phyloP scores from a whole-genome alignment of 345 rosid genomes.

The Salix dunnii region DNA sequence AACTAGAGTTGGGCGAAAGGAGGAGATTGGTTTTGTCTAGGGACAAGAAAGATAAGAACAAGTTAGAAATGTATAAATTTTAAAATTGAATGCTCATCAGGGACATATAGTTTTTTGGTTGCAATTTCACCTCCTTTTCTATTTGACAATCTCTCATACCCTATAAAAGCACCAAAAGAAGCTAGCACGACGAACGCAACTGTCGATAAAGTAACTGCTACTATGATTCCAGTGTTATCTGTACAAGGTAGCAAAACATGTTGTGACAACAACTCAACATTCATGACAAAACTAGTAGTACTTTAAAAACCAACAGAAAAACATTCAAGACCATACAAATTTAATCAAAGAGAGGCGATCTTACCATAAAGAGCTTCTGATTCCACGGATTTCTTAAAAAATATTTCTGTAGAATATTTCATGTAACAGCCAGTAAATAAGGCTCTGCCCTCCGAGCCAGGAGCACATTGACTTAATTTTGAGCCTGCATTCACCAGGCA shows the following conservation, averaged over 20 bases:
- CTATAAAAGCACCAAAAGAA: slow-evolving; percentile 42
- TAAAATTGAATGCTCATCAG: not conserved
- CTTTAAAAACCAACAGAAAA: not conserved
- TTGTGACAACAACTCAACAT: too few species aligned
- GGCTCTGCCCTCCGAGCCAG: slow-evolving; percentile 46
- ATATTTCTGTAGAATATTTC: slow-evolving; percentile 48
- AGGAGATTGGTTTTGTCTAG: slow-evolving; percentile 11
- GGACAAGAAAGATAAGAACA: not conserved
- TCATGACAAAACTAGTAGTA: not conserved
- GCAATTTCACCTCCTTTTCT: slow-evolving; percentile 25
- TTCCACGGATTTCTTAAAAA: slow-evolving; percentile 25
- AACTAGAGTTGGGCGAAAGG: slow-evolving; percentile 18
- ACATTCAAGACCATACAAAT: not conserved
- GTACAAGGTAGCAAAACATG: slow-evolving; percentile 2
- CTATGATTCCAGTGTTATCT: slow-evolving; percentile 5
- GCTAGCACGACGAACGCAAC: slow-evolving; percentile 27
- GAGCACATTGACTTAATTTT: slow-evolving; percentile 38
- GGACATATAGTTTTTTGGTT: not conserved
- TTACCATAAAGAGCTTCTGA: not conserved
- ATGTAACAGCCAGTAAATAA: slow-evolving; percentile 61
- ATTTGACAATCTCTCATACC: slow-evolving; percentile 39
- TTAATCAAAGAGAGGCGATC: slow-evolving; percentile 1
- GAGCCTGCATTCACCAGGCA: slow-evolving; percentile 49
- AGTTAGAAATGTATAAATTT: not conserved
- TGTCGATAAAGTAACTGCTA: slow-evolving; percentile 10